Evolutionary conservation across 2,329 filamentous ascomycete species (phyloP), one percentile per base, ranked within the genome.

Genomic region (Chalaropsis thielavioides): DNA sequence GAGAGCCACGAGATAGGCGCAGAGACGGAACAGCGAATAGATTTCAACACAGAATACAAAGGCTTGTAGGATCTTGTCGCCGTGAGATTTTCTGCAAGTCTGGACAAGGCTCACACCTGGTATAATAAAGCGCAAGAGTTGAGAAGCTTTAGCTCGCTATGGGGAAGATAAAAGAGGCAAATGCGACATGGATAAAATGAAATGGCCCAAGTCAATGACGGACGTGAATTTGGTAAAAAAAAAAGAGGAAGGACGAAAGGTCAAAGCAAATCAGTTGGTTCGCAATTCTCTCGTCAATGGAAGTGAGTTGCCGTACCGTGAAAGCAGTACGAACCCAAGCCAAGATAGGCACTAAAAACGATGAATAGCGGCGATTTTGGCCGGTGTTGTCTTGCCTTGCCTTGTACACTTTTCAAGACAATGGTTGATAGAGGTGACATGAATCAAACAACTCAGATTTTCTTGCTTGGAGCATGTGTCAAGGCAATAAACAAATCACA

Each of bases 41-140:
- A 58, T 58, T 58, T 58, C 27, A 58, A 10, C 13, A 35, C 17
- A 58, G 54, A 35, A 58, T 8, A 35, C 19, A 58, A 58, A 58
- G 24, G 31, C 31, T 17, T 27, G 24, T 35, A 58, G 51, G 51
- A 58, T 58, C 35, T 35, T 58, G 11, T 58, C 24, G 15, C 13
- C 27, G 27, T 58, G 51, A n/a, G 51, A 58, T 58, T 58, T 58
- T 58, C 24, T 58, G 27, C 51, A 51, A 11, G 51, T 38, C 51
- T 58, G 35, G 31, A 58, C 51, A 58, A 35, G 51, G 51, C 51
- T 58, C 11, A 35, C 51, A 31, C 15, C 27, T 38, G 24, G 51
- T n/a, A 38, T 58, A 17, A 35, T 31, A n/a, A 4, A 58, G 51
- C 51, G 27, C 51, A 58, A 51, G 46, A 27, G 46, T 51, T 51